These are phyloP conservation scores for maize (Zea mays) DNA, from an alignment of 176 grass and related monocot genomes.

Conservation along the genomic window DNA sequence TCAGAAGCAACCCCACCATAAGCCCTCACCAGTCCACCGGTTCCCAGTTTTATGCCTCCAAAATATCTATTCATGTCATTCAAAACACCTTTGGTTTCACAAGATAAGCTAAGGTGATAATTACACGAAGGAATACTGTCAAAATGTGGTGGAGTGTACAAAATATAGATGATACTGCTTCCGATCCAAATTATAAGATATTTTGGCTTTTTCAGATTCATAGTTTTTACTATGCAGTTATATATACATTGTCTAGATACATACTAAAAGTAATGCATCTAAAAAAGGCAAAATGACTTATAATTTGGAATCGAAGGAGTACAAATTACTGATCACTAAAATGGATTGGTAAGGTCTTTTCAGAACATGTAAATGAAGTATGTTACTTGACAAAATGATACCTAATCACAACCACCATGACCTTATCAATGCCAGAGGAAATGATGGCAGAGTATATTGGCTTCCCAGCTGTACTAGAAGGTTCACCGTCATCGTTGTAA, in stretches of 20 bases:
- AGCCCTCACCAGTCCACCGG: conserved; percentile 84
- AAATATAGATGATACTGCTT: neutral
- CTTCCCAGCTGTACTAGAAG: conserved; percentile 88
- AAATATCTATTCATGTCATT: conserved; percentile 64
- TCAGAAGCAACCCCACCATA: conserved; percentile 91
- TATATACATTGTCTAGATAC: too few species aligned
- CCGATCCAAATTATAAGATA: too few species aligned
- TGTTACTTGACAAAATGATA: conserved; percentile 16
- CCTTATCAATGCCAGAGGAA: conserved; percentile 89
- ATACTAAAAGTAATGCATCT: too few species aligned
- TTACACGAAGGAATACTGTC: neutral
- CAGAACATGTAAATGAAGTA: conserved; percentile 12
- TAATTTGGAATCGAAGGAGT: too few species aligned
- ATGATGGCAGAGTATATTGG: conserved; percentile 95
- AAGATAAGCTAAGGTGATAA: conserved; percentile 4
- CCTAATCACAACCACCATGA: conserved; percentile 92
- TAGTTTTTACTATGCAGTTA: too few species aligned
- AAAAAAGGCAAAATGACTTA: too few species aligned
- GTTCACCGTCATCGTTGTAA: conserved; percentile 85
- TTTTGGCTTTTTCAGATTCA: too few species aligned
- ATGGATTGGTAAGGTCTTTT: neutral
- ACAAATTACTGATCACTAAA: neutral
- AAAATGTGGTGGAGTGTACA: neutral
- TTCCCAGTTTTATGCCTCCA: conserved; percentile 93
- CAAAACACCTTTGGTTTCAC: neutral